Evolutionary conservation across 257 asterid genomes (phyloP).

Genomic region (Solanum piurae): DNA sequence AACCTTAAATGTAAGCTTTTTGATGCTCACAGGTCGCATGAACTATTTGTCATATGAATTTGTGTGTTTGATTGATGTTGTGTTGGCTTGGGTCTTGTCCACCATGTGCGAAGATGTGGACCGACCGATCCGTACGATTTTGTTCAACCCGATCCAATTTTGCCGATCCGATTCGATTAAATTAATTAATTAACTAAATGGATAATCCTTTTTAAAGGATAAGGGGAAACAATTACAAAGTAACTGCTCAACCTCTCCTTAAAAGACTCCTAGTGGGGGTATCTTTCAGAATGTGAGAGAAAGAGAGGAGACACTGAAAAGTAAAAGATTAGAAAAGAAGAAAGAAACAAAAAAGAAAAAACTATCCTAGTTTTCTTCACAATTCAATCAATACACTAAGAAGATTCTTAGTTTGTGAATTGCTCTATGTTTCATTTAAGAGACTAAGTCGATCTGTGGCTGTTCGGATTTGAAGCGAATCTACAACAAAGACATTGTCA

Average conservation of each 20-base stretch:
- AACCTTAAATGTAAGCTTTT: background rate
- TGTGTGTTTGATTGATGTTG: no score
- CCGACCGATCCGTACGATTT: fast-evolving
- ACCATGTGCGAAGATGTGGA: background rate
- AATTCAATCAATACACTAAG: background rate
- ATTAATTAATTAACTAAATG: no score
- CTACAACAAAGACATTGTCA: background rate
- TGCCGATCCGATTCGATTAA: background rate
- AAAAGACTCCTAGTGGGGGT: background rate
- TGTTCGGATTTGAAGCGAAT: background rate
- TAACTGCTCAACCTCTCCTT: background rate
- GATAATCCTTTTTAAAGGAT: no score
- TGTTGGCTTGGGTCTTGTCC: background rate
- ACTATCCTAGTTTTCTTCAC: background rate
- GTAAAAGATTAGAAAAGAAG: background rate
- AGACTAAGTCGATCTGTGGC: background rate
- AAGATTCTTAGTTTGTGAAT: background rate
- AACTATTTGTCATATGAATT: background rate
- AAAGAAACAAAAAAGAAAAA: background rate
- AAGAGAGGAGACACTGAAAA: background rate
- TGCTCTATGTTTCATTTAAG: background rate
- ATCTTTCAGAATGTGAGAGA: background rate
- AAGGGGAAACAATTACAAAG: background rate
- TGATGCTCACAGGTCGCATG: background rate
- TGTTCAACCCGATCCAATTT: background rate